Conservation (phyloP, 179 eudicot species). For the Kewa caespitosa region DNA sequence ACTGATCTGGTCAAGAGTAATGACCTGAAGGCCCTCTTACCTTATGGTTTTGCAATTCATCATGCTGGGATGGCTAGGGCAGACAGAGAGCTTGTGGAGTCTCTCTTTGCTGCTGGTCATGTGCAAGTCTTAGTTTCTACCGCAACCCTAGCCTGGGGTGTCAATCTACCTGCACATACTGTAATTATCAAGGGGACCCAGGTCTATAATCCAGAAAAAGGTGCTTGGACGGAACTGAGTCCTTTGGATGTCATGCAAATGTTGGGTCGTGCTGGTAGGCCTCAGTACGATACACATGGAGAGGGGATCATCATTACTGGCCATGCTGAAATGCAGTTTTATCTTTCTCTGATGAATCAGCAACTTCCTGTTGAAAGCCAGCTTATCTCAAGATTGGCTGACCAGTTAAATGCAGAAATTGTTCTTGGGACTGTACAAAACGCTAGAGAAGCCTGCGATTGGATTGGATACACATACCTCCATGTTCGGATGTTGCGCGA, state of each 20-base stretch:
- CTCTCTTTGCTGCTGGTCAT: constrained; percentile 71
- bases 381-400: constrained; percentile 85
- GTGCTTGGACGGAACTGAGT: constrained; percentile 95
- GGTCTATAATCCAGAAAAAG: constrained; percentile 91
- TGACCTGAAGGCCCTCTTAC: constrained; percentile 85
- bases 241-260: constrained; percentile 98
- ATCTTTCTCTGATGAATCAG: constrained; percentile 92
- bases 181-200: constrained; percentile 97
- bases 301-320: constrained; percentile 95
- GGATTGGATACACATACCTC: constrained; percentile 86
- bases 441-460: constrained; percentile 87
- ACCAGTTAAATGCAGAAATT: constrained; percentile 96
- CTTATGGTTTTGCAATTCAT: constrained; percentile 95
- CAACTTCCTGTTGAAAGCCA: constrained; percentile 98
- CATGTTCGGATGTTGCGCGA: constrained; percentile 88
- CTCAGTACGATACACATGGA: constrained; percentile 86
- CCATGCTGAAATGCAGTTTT: constrained; percentile 78
- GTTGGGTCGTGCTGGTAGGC: constrained; percentile 99
- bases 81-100: constrained; percentile 86
- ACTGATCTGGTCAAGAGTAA: constrained; percentile 78
- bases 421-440: constrained; percentile 95
- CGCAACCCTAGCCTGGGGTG: constrained; percentile 98
- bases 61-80: constrained; percentile 94
- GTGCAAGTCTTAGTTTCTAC: constrained; percentile 91
- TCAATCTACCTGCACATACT: constrained; percentile 88